Evolutionary conservation across 345 rosid species (phyloP), one percentile per base, ranked within the genome.

Genomic region (Gossypium arboreum): DNA sequence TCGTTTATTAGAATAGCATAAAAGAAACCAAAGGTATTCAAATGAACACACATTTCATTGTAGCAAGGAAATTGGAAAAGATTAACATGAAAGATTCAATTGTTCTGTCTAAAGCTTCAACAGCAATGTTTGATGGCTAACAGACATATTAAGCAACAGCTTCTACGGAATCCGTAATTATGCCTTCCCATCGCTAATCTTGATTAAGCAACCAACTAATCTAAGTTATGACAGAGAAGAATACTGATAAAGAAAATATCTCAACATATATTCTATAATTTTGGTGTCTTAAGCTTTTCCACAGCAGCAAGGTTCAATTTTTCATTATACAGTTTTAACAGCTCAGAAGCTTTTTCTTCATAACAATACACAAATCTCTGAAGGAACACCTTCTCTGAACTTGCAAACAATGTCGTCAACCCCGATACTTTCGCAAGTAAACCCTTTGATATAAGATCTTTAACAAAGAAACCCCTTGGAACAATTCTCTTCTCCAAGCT

Each of bases 131-230:
- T 54, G 82, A 39, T 45, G 12, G 18, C 16, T 55, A 52, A 85
- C 87, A 52, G 77, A 84, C 76, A 80, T 79, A 17, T 79, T 75
- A 75, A 80, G 72, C 61, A 82, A 86, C 34, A 62, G 12, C 59
- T 76, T 73, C 60, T 86, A 83, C 9, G 0, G 57, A 15, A 54
- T 79, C 84, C 2, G 2, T 29, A 27, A 61, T 27, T 62, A 29
- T 29, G 18, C 67, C 67, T 63, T 63, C 7, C 6, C 5, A 63
- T 39, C 1, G 8, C 55, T 48, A 24, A 68, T 68, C 58, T 47
- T 5, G 44, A 6, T 20, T 57, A 12, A 47, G 41, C 18, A 17
- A 80, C 25, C 54, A 74, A 51, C 71, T 76, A 76, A 62, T 68
- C 39, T 43, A 80, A 72, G 79, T 60, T 60, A 27, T 4, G 65